Percentiles rank a stretch among this genome's conserved stretches.
These are phyloP conservation scores for Euryodendron excelsum DNA, from an alignment of 148 eudicot species.

Conservation along the genomic window DNA sequence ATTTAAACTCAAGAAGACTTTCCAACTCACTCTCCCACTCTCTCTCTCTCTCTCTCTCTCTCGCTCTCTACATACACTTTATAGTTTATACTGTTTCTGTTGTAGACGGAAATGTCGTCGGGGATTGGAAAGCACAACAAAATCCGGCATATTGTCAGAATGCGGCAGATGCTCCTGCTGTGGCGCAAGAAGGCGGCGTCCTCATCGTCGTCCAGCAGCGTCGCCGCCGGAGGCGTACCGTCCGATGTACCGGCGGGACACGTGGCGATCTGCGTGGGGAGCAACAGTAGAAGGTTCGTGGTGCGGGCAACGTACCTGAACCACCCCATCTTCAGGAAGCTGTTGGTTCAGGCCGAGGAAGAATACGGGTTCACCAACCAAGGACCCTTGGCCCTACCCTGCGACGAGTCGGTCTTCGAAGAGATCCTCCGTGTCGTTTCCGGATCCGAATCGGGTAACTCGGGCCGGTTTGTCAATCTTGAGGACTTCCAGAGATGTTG, in stretches of 20 bases:
- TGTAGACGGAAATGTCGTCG: slow-evolving; percentile 12
- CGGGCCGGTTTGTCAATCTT: slow-evolving; percentile 12
- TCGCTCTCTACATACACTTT: neutral
- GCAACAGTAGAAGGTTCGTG: slow-evolving; percentile 28
- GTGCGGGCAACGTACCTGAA: slow-evolving; percentile 48
- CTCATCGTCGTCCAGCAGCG: slow-evolving; percentile 17
- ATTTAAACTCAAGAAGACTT: too few relatives aligned
- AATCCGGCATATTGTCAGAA: slow-evolving; percentile 55
- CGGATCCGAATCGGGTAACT: slow-evolving; percentile 7
- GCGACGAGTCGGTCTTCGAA: slow-evolving; percentile 54
- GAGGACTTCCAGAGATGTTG: slow-evolving; percentile 24
- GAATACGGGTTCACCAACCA: slow-evolving; percentile 50
- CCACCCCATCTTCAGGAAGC: slow-evolving; percentile 46
- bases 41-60: slow-evolving; percentile 2
- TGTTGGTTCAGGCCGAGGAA: slow-evolving; percentile 44
- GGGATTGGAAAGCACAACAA: slow-evolving; percentile 31
- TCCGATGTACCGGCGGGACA: slow-evolving; percentile 64
- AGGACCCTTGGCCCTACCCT: slow-evolving; percentile 55
- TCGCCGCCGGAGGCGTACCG: slow-evolving; percentile 23
- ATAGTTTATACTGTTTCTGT: neutral
- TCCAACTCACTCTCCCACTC: too few relatives aligned
- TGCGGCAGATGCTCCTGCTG: slow-evolving; percentile 57
- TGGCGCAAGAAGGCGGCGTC: slow-evolving; percentile 38
- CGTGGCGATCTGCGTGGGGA: slow-evolving; percentile 61
- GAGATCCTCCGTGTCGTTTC: slow-evolving; percentile 30